These are phyloP conservation scores for Chlorella sp. DNA, from an alignment of 139 green algal genomes.

Conservation along the genomic window DNA sequence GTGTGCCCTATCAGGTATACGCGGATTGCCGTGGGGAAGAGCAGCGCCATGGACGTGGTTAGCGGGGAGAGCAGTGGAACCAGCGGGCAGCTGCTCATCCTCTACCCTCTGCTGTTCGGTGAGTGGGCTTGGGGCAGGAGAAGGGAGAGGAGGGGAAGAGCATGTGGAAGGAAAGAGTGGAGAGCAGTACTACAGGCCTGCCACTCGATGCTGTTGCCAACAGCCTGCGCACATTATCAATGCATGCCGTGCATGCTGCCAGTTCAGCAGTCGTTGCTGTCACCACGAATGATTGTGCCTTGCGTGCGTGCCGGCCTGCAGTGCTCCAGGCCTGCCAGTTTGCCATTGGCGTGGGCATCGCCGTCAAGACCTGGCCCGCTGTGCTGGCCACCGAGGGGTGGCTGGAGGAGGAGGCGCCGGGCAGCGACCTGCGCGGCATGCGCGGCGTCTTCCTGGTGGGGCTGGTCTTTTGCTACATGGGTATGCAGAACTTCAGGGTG, in stretches of 20 bases:
- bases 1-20: too few species aligned
- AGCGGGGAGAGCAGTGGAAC: slow-evolving; percentile 64
- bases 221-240: neutral
- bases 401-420: slow-evolving; percentile 62
- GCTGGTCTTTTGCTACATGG: slow-evolving; percentile 64
- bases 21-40: slow-evolving; percentile 88
- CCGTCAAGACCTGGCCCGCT: too few species aligned
- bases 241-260: slow-evolving; percentile 49
- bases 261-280: slow-evolving; percentile 56
- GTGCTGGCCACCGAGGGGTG: neutral
- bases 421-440: slow-evolving; percentile 75
- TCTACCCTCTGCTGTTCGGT: slow-evolving; percentile 84
- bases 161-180: neutral
- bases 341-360: too few species aligned
- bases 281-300: too few species aligned
- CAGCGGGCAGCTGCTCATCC: slow-evolving; percentile 70
- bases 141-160: neutral
- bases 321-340: too few species aligned
- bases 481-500: slow-evolving; percentile 60
- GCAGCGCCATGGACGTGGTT: slow-evolving; percentile 85
- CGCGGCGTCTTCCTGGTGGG: slow-evolving; percentile 62
- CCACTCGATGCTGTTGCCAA: neutral
- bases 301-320: slow-evolving; percentile 53
- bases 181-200: too few species aligned
- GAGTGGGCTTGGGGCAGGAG: neutral